These are phyloP conservation scores for Meira nashicola DNA, from an alignment of 1,284 basidiomycete species.

Conservation along the genomic window DNA sequence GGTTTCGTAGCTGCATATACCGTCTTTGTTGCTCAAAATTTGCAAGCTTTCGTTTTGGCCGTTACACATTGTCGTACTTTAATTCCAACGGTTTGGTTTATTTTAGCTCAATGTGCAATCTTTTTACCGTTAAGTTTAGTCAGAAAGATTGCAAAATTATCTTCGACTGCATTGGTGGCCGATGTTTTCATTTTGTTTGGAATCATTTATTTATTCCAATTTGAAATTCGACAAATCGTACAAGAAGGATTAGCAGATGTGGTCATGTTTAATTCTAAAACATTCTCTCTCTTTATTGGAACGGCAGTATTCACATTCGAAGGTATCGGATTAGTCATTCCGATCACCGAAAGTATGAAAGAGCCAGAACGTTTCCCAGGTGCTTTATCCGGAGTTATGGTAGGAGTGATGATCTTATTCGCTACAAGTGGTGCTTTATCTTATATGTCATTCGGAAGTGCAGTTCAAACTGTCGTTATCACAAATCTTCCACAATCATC, in stretches of 20 bases:
- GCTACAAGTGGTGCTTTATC: constrained; percentile 82
- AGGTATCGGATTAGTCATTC: constrained; percentile 92
- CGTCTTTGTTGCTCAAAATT: constrained; percentile 91
- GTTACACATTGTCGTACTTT: constrained; percentile 71
- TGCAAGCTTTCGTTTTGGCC: constrained; percentile 74
- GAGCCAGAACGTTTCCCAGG: constrained; percentile 85
- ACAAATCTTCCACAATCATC: constrained; percentile 83
- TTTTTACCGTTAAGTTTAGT: constrained; percentile 59
- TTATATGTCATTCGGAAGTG: constrained; percentile 80
- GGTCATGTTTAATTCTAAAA: constrained; percentile 77
- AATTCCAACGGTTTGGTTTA: constrained; percentile 73
- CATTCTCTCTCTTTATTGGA: constrained; percentile 87
- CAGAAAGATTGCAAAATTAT: constrained; percentile 64
- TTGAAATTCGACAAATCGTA: constrained; percentile 41
- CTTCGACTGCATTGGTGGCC: constrained; percentile 83
- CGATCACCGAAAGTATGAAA: constrained; percentile 90
- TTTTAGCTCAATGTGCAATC: constrained; percentile 74
- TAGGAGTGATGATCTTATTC: constrained; percentile 71
- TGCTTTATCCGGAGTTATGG: constrained; percentile 85
- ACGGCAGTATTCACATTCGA: constrained; percentile 99
- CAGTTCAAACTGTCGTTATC: constrained; percentile 88
- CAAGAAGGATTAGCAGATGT: constrained; percentile 62
- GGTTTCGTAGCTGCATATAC: constrained; percentile 83
- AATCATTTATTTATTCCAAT: constrained; percentile 54
- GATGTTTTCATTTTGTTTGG: constrained; percentile 93